Evolutionary conservation across 2,329 filamentous ascomycete species (phyloP), one percentile per base, ranked within the genome.

Genomic region (Fusarium oligoseptatum): DNA sequence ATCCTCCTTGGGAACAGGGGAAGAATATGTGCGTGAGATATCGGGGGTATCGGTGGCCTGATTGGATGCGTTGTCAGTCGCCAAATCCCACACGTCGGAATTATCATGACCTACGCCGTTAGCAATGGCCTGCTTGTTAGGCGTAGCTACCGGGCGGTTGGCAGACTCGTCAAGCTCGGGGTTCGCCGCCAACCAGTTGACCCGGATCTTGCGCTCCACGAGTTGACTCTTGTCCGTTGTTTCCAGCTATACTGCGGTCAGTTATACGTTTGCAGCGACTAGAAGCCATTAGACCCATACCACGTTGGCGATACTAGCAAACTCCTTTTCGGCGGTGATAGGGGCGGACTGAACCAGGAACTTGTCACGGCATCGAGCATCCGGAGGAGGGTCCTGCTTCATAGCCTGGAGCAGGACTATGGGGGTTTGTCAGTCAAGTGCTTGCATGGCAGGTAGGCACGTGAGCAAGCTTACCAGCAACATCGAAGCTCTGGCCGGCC

Each of bases 321-420:
- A 94, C 80, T 98, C 95, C 85, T 95, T 94, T 80, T 97, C 94
- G 73, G 92, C 88, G 24, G 93, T 92, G 76, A 98, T 94, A 61
- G 92, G 88, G 58, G 97, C 94, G 29, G 95, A 97, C 85, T 98
- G 96, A 39, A 98, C 96, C 64, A 98, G 90, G 84, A 98, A 98
- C 87, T 98, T 98, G 89, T 98, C 96, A 83, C 94, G 93, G 87
- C 97, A 99, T 84, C 95, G 95, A 72, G 93, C 92, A 82, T 98
- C 95, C 67, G 88, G 84, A 22, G 95, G 90, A 66, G 96, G 96
- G 80, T 98, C 95, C 81, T 95, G 91, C 88, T 98, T 98, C 97
- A 99, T 98, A 27, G 96, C 95, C 86, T 99, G 97, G 48, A 99
- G 91, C 41, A 98, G 92, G 68, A 99, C 97, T 97, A 55, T 52